Conservation (phyloP, 1,284 basidiomycete genomes). For the Somion occarium region DNA sequence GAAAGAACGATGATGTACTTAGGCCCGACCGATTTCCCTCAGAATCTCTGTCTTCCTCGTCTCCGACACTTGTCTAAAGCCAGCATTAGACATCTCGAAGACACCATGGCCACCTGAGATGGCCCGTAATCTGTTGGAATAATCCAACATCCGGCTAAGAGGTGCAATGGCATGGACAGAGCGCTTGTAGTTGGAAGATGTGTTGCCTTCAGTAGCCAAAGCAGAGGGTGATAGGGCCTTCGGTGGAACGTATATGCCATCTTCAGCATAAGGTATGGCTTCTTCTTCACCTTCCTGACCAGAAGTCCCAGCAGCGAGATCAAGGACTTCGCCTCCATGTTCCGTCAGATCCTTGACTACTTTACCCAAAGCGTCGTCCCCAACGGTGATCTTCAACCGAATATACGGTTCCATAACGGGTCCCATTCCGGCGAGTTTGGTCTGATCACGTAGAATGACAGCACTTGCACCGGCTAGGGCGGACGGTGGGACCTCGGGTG, state of each 20-base stretch:
- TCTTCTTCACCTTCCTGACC: conserved; percentile 37
- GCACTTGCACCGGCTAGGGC: conserved; percentile 63
- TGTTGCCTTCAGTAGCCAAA: conserved; percentile 21
- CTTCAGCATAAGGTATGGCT: conserved; percentile 44
- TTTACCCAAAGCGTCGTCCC: conserved; percentile 63
- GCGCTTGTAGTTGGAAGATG: conserved; percentile 41
- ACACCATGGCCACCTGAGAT: conserved; percentile 78
- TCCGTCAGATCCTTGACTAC: conserved; percentile 76
- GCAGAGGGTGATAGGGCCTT: conserved; percentile 67
- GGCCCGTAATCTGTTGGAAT: conserved; percentile 72
- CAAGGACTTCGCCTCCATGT: conserved; percentile 66
- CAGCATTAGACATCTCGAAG: conserved; percentile 76
- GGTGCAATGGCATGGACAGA: conserved; percentile 71
- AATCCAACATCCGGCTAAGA: conserved; percentile 76
- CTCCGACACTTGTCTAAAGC: conserved; percentile 64
- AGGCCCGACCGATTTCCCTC: conserved; percentile 70
- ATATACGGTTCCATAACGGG: conserved; percentile 74
- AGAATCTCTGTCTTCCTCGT: conserved; percentile 63
- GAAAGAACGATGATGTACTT: conserved; percentile 12
- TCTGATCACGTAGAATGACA: conserved; percentile 52
- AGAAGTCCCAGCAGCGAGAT: conserved; percentile 44
- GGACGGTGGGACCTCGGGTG: conserved; percentile 39
- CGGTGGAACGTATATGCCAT: conserved; percentile 72
- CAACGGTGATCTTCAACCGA: conserved; percentile 57
- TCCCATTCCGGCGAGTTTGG: conserved; percentile 59